phyloP scores from a whole-genome alignment of 306 rosid species.

The Potentilla sterilis region DNA sequence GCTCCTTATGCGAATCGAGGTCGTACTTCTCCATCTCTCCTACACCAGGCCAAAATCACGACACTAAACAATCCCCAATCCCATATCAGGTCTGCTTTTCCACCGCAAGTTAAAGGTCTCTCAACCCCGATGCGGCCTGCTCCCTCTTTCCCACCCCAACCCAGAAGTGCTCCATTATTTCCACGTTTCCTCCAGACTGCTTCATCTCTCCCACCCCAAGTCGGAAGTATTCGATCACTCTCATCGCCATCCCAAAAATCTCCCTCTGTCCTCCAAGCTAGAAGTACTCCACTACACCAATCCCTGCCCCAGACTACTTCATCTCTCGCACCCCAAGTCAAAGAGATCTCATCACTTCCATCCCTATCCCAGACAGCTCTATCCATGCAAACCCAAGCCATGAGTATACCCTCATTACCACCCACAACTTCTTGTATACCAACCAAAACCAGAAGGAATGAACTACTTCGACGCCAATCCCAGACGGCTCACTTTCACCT shows the following conservation, averaged over 20 bases:
- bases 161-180: neutral
- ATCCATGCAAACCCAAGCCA: conserved; percentile 1
- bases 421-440: neutral
- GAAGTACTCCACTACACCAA: neutral
- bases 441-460: neutral
- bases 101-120: neutral
- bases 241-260: neutral
- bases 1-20: neutral
- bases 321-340: neutral
- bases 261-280: neutral
- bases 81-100: neutral
- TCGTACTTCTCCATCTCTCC: neutral
- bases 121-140: neutral
- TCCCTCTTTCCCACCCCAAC: neutral
- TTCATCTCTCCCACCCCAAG: neutral
- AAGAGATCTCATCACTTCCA: neutral
- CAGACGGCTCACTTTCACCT: neutral
- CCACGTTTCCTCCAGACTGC: neutral
- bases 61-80: neutral
- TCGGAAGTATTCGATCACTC: neutral
- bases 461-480: neutral
- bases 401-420: neutral
- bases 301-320: neutral
- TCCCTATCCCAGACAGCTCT: neutral
- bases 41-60: neutral